A percentile compares a stretch with the other conserved stretches of the same genome.
Conservation (phyloP, 1,284 basidiomycete genomes). For the Cryptococcus neoformans region DNA sequence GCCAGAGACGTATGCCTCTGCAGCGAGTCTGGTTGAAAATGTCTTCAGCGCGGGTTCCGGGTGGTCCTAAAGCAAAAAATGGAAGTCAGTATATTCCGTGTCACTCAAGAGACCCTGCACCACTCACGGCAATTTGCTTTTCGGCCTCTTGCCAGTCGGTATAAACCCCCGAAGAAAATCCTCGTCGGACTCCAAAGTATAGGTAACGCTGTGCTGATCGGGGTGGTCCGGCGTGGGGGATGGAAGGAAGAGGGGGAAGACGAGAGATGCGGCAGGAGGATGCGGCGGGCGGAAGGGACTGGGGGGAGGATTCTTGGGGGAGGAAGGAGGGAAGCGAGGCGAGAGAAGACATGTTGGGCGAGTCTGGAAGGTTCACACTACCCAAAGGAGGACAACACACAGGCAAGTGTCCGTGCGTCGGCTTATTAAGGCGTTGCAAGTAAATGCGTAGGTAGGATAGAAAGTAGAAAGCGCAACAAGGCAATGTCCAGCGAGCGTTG, state of each 20-base stretch:
- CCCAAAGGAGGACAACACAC: too few species aligned
- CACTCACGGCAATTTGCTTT: slow-evolving; percentile 28
- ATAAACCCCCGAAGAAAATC: slow-evolving; percentile 24
- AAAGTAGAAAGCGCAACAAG: too few species aligned
- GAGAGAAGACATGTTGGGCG: too few species aligned
- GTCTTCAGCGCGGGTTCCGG: slow-evolving; percentile 27
- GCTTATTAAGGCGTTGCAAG: too few species aligned
- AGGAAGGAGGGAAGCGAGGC: neutral
- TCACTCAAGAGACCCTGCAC: neutral
- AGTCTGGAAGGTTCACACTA: too few species aligned
- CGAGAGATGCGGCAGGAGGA: slow-evolving; percentile 17
- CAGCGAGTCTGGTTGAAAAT: slow-evolving; percentile 32
- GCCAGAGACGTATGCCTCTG: slow-evolving; percentile 29
- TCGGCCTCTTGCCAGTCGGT: slow-evolving; percentile 27
- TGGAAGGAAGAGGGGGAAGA: slow-evolving; percentile 18
- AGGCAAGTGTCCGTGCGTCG: too few species aligned
- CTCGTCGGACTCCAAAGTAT: slow-evolving; percentile 28
- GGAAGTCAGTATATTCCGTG: neutral
- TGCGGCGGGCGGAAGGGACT: neutral
- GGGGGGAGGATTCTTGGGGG: neutral
- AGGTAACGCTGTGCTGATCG: slow-evolving; percentile 19
- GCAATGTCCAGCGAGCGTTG: too few species aligned
- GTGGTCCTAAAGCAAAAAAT: slow-evolving; percentile 12
- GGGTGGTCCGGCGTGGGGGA: slow-evolving; percentile 16
- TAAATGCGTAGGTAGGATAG: too few species aligned